These are phyloP conservation scores for Phoma sp. DNA, from an alignment of 2,329 filamentous ascomycete species.

Conservation along the genomic window DNA sequence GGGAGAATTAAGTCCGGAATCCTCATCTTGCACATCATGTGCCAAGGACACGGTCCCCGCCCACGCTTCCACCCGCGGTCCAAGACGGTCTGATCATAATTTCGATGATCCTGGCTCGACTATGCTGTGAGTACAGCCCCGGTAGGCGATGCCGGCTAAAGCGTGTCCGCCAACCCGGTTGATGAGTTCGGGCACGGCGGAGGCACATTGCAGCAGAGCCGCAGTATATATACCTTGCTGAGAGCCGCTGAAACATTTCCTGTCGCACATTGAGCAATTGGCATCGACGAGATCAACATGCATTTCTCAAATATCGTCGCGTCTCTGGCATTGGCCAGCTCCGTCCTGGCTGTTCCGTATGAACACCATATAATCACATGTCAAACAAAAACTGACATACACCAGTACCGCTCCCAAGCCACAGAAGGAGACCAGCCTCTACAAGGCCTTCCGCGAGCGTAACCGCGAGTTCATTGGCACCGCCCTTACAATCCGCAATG, in stretches of 20 bases:
- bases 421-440: conserved; percentile 27
- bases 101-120: too few relatives aligned
- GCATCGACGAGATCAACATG: conserved; percentile 21
- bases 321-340: conserved; percentile 29
- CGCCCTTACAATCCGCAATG: conserved; percentile 34
- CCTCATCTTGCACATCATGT: background rate
- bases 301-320: conserved; percentile 35
- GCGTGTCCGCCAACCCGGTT: conserved; percentile 20
- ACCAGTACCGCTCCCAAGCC: conserved; percentile 11
- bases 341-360: conserved; percentile 27
- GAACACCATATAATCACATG: background rate
- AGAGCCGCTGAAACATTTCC: background rate
- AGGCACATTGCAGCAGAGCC: background rate
- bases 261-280: conserved; percentile 3
- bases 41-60: conserved; percentile 9
- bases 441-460: conserved; percentile 32
- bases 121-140: background rate
- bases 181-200: background rate
- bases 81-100: conserved; percentile 6
- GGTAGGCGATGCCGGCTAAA: conserved; percentile 18
- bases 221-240: conserved; percentile 11
- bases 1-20: background rate
- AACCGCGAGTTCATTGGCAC: conserved; percentile 34
- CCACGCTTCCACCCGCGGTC: conserved; percentile 13
- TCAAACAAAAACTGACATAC: background rate